Evolutionary conservation across 2,329 filamentous ascomycete species (phyloP), one percentile per base, ranked within the genome.

Genomic region (Plenodomus lindquistii): DNA sequence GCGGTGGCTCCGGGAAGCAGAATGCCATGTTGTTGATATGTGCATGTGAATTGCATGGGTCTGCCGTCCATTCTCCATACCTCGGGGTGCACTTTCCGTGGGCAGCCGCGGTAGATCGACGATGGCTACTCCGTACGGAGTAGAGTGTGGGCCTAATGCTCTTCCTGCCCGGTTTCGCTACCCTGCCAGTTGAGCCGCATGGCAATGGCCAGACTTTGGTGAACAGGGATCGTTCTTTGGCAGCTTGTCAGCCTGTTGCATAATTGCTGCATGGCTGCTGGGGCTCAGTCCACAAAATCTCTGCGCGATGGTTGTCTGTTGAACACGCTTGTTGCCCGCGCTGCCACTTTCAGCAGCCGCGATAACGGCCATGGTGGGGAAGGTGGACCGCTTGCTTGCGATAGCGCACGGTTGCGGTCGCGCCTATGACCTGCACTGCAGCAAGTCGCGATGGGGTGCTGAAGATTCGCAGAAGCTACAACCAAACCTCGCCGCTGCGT

Each of bases 271-370:
- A 38, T 41, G 21, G 18, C 35, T 47, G 44, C 42, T 42, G 44
- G 40, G 27, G 6, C 27, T 11, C 11, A 15, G 11, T 7, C 27
- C 6, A 31, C 27, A 47, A 41, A 46, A 41, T 40, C 29, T 44
- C 40, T 44, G 37, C 40, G 57, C 42, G 35, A 17, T 3, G 10
- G 35, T 52, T 54, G 59, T 54, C 50, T 63, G 61, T 64, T 64
- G 61, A 64, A 54, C 53, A 52, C 58, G 58, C 61, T 62, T 64
- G 50, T 55, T 40, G 43, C 46, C 42, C 52, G 55, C 60, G 50
- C 42, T 42, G 41, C 51, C 51, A 55, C 43, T 40, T 36, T 34
- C 40, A 35, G 34, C 35, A 54, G 48, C 52, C 40, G 49, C 57
- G 52, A 44, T 49, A 50, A 38, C 31, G 18, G 39, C 56, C 50